phyloP scores from a whole-genome alignment of 2,329 filamentous ascomycete genomes.

The Thielaviopsis cerberus region DNA sequence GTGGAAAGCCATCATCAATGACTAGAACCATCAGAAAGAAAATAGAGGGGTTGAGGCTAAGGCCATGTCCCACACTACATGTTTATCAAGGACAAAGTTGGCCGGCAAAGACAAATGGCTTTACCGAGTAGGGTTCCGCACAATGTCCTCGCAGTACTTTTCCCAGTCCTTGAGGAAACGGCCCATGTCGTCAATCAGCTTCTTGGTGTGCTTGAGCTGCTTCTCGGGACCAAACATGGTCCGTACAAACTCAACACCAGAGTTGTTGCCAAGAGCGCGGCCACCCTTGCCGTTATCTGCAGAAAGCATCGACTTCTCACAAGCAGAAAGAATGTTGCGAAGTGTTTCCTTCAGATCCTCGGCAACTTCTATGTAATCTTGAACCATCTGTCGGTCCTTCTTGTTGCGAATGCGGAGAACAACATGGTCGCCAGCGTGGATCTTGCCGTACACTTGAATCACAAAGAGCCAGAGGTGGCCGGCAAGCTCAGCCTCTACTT shows the following conservation, averaged over 20 bases:
- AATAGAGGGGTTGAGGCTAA: not conserved
- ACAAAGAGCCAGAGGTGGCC: conserved; percentile 89
- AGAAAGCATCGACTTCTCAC: conserved; percentile 87
- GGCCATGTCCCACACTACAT: not conserved
- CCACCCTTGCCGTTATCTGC: conserved; percentile 54
- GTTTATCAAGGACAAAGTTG: not conserved
- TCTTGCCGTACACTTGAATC: conserved; percentile 82
- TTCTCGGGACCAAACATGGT: conserved; percentile 85
- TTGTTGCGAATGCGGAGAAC: conserved; percentile 50
- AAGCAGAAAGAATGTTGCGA: conserved; percentile 69
- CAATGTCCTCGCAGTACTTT: conserved; percentile 83
- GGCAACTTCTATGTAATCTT: conserved; percentile 79
- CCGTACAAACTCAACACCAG: conserved; percentile 87
- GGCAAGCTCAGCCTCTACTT: conserved; percentile 74
- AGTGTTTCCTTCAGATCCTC: conserved; percentile 75
- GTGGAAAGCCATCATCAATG: not conserved
- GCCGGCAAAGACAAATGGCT: not conserved
- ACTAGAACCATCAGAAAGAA: not conserved
- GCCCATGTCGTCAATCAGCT: conserved; percentile 74
- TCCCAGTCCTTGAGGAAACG: conserved; percentile 90
- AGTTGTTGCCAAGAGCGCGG: conserved; percentile 60
- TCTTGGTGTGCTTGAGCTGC: conserved; percentile 76
- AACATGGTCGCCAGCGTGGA: conserved; percentile 73
- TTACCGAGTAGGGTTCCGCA: conserved; percentile 42
- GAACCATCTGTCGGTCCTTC: conserved; percentile 62